A percentile compares a stretch with the other conserved stretches of the same genome.
These are phyloP conservation scores for Daldinia eschscholtzii DNA, from an alignment of 2,329 filamentous ascomycete species.

Conservation along the genomic window DNA sequence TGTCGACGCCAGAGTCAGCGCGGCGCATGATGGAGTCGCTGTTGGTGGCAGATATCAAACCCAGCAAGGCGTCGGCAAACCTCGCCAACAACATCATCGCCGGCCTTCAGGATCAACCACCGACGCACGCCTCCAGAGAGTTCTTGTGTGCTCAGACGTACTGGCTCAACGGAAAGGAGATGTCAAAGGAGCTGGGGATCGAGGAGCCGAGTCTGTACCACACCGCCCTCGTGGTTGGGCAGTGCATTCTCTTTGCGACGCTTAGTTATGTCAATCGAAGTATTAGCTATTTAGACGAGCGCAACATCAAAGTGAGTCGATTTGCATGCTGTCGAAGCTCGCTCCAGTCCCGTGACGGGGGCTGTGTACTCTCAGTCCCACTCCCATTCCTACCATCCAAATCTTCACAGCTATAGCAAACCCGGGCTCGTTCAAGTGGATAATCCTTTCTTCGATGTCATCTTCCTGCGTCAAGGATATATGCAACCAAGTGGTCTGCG, in stretches of 20 bases:
- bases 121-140: slow-evolving; percentile 72
- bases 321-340: slow-evolving; percentile 12
- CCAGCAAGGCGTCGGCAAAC: slow-evolving; percentile 71
- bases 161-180: slow-evolving; percentile 76
- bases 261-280: slow-evolving; percentile 62
- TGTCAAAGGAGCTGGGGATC: slow-evolving; percentile 71
- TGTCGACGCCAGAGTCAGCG: slow-evolving; percentile 67
- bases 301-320: slow-evolving; percentile 62
- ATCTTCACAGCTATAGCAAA: slow-evolving; percentile 2
- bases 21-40: slow-evolving; percentile 76
- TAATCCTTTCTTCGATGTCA: slow-evolving; percentile 5
- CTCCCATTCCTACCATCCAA: not conserved
- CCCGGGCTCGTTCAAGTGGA: not conserved
- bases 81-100: slow-evolving; percentile 82
- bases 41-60: slow-evolving; percentile 73
- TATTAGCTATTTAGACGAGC: slow-evolving; percentile 56
- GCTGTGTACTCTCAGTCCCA: slow-evolving; percentile 26
- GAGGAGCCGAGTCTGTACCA: slow-evolving; percentile 69
- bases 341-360: slow-evolving; percentile 23
- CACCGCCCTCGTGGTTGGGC: slow-evolving; percentile 70
- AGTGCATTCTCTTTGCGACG: slow-evolving; percentile 74
- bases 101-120: slow-evolving; percentile 73
- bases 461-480: slow-evolving; percentile 3
- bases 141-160: slow-evolving; percentile 77
- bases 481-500: slow-evolving; percentile 24